phyloP scores from a whole-genome alignment of 495 filamentous ascomycete genomes.

The Lepidopterella palustris region DNA sequence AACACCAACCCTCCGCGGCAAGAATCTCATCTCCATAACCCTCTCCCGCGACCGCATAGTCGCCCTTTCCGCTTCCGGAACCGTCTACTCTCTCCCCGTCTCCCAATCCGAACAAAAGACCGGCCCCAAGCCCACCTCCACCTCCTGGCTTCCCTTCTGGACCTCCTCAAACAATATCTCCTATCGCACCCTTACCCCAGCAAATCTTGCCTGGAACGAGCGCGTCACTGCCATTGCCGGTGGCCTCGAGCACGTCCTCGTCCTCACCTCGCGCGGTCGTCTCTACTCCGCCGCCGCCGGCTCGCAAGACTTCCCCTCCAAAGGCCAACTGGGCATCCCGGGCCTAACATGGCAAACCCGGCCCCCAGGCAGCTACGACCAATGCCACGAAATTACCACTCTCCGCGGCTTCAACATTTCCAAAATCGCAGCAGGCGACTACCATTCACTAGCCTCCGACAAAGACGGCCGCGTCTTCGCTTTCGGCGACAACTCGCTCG shows the following conservation, averaged over 20 bases:
- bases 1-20: conserved; percentile 68
- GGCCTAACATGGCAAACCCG: conserved; percentile 73
- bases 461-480: conserved; percentile 68
- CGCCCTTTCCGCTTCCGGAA: conserved; percentile 68
- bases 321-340: conserved; percentile 80
- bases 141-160: conserved; percentile 76
- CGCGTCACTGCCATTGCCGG: conserved; percentile 64
- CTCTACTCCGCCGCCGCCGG: conserved; percentile 79
- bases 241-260: conserved; percentile 75
- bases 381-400: conserved; percentile 65
- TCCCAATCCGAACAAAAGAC: conserved; percentile 59
- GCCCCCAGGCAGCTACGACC: conserved; percentile 71
- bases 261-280: conserved; percentile 79
- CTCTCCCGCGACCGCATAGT: conserved; percentile 78
- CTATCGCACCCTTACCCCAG: conserved; percentile 65
- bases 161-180: conserved; percentile 50
- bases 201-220: conserved; percentile 63
- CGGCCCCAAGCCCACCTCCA: conserved; percentile 54
- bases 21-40: conserved; percentile 63
- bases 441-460: conserved; percentile 75
- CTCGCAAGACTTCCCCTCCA: conserved; percentile 66
- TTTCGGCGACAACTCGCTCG: conserved; percentile 85
- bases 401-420: conserved; percentile 57
- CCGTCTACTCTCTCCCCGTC: conserved; percentile 80
- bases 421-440: conserved; percentile 76